Conservation (phyloP, 352 stramenopile species). For the Globisporangium echinulatum region DNA sequence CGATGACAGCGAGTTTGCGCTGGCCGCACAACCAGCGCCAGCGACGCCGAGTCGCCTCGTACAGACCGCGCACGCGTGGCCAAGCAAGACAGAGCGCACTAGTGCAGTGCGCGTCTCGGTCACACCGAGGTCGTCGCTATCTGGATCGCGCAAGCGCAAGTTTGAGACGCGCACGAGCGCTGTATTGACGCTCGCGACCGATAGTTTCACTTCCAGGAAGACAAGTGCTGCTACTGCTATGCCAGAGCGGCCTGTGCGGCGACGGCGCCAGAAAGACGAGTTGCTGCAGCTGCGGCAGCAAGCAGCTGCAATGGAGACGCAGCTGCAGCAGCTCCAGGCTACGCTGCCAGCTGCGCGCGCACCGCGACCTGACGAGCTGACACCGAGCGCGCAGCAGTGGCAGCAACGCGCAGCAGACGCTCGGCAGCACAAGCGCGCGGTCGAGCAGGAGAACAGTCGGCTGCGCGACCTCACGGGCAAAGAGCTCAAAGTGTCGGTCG, state of each 20-base stretch:
- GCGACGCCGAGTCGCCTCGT: neutral
- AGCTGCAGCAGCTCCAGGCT: slow-evolving; percentile 5
- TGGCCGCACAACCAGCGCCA: neutral
- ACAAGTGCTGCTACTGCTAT: too few species aligned
- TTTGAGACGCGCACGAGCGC: slow-evolving; percentile 3
- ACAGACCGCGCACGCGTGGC: neutral
- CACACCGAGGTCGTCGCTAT: neutral
- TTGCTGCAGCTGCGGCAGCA: slow-evolving; percentile 6
- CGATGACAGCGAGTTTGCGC: neutral
- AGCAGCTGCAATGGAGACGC: slow-evolving; percentile 5
- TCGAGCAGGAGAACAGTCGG: slow-evolving; percentile 7
- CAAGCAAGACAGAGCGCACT: neutral
- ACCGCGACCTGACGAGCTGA: neutral
- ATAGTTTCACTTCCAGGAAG: too few species aligned
- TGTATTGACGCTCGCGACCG: neutral
- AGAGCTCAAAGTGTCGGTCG: slow-evolving; percentile 4
- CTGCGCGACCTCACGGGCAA: slow-evolving; percentile 6
- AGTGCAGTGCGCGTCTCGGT: neutral
- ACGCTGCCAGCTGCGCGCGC: neutral
- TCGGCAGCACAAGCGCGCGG: neutral
- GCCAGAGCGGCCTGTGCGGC: slow-evolving; percentile 1
- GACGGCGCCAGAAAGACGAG: slow-evolving; percentile 12
- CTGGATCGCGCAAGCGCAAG: slow-evolving; percentile 6
- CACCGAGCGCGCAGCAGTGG: neutral
- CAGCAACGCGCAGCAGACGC: neutral